Percentiles rank a stretch among this genome's conserved stretches.
Evolutionary conservation across 2,329 filamentous ascomycete species (phyloP).

Genomic region (Diaporthe humulicola): DNA sequence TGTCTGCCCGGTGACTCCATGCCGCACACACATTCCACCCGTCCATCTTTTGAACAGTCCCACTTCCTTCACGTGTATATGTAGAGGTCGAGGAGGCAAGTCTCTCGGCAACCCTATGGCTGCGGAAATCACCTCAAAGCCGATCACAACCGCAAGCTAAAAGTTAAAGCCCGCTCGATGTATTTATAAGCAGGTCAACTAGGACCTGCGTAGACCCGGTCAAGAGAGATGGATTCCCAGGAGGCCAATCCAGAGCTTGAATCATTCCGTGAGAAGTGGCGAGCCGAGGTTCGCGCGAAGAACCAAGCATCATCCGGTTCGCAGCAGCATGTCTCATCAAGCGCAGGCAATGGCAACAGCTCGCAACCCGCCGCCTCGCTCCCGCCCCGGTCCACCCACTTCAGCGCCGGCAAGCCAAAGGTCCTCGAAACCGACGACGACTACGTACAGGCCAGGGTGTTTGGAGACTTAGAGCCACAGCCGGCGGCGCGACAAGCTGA

Average conservation of each 20-base stretch:
- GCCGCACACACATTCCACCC: background rate
- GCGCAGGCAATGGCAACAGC: slow-evolving; percentile 32
- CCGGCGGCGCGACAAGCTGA: slow-evolving; percentile 42
- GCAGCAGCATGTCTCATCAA: slow-evolving; percentile 1
- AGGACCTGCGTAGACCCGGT: background rate
- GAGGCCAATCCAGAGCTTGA: slow-evolving; percentile 80
- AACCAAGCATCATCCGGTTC: slow-evolving; percentile 42
- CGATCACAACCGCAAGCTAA: background rate
- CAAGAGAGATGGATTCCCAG: slow-evolving; percentile 46
- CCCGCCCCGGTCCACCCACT: slow-evolving; percentile 42
- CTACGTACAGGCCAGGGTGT: slow-evolving; percentile 49
- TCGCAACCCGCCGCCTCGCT: slow-evolving; percentile 40
- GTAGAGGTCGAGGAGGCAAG: background rate
- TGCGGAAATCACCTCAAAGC: background rate
- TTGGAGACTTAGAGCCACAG: slow-evolving; percentile 50
- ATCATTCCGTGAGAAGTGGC: slow-evolving; percentile 88
- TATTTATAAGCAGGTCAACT: slow-evolving; percentile 34
- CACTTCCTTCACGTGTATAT: background rate
- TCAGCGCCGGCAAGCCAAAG: slow-evolving; percentile 41
- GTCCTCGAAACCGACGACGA: slow-evolving; percentile 53
- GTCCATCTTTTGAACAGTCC: background rate
- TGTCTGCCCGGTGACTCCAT: background rate
- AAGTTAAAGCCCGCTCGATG: slow-evolving; percentile 13
- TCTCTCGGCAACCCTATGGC: background rate
- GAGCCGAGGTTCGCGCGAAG: slow-evolving; percentile 76